Percentiles rank a stretch among this genome's conserved stretches.
Evolutionary conservation across 495 filamentous ascomycete genomes (phyloP).

Genomic region (Aeminium ludgeri): DNA sequence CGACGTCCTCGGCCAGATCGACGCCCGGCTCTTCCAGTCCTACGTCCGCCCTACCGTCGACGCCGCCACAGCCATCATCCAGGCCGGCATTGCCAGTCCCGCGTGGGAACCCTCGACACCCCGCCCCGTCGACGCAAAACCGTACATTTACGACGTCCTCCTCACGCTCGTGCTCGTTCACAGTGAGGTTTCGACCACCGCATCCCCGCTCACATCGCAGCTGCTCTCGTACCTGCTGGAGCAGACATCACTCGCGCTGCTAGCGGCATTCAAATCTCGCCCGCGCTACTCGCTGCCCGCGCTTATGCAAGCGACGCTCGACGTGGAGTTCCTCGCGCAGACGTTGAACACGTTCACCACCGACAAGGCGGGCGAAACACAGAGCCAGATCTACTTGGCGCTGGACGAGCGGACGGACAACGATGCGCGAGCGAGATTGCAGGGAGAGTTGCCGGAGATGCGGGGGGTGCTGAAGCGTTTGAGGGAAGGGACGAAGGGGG

Average conservation of each 20-base stretch:
- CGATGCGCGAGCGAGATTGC: slow-evolving; percentile 58
- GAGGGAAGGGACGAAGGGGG: slow-evolving; percentile 62
- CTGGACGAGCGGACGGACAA: slow-evolving; percentile 75
- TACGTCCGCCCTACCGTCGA: slow-evolving; percentile 64
- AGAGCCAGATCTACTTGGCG: slow-evolving; percentile 78
- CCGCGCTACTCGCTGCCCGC: slow-evolving; percentile 51
- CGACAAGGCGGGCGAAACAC: slow-evolving; percentile 57
- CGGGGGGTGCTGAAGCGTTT: slow-evolving; percentile 64
- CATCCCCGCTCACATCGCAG: slow-evolving; percentile 47
- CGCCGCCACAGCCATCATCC: slow-evolving; percentile 44
- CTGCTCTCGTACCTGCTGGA: slow-evolving; percentile 71
- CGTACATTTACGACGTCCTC: slow-evolving; percentile 78
- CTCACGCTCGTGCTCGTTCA: slow-evolving; percentile 74
- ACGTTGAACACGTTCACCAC: slow-evolving; percentile 76
- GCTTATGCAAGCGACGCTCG: slow-evolving; percentile 90
- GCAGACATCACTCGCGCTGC: slow-evolving; percentile 50
- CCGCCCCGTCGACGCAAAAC: slow-evolving; percentile 56
- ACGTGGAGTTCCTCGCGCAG: slow-evolving; percentile 92
- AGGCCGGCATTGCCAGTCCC: slow-evolving; percentile 48
- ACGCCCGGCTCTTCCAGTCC: slow-evolving; percentile 71
- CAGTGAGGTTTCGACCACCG: slow-evolving; percentile 73
- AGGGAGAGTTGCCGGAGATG: slow-evolving; percentile 81
- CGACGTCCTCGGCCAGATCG: slow-evolving; percentile 77
- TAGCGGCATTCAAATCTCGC: slow-evolving; percentile 37
- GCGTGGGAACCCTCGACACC: slow-evolving; percentile 47